A percentile compares a stretch with the other conserved stretches of the same genome.
phyloP scores from a whole-genome alignment of 208 protist species.

The Wallacemonas rigidus region DNA sequence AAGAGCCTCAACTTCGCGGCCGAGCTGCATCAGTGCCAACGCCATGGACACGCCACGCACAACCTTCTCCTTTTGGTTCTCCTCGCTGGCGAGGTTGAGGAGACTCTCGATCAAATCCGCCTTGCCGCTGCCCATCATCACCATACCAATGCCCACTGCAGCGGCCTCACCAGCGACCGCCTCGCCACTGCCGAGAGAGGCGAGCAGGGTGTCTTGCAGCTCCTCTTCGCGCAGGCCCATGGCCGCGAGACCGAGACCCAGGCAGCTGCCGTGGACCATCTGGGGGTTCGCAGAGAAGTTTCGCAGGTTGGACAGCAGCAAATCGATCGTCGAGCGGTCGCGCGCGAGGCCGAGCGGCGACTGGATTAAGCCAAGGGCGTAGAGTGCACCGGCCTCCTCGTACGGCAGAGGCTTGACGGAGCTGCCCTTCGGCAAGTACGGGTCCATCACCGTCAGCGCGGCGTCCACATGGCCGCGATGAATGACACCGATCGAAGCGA shows the following conservation, averaged over 20 bases:
- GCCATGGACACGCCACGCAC: slow-evolving; percentile 97
- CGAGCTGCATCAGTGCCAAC: slow-evolving; percentile 96
- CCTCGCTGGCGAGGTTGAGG: slow-evolving; percentile 90
- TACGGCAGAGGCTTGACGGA: slow-evolving; percentile 82
- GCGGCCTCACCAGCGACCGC: slow-evolving; percentile 98
- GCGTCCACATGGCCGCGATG: slow-evolving; percentile 95
- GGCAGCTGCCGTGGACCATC: slow-evolving; percentile 97
- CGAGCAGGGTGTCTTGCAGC: slow-evolving; percentile 96
- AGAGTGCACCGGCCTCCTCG: slow-evolving; percentile 97
- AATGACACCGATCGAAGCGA: slow-evolving; percentile 97
- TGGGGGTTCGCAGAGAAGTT: slow-evolving; percentile 80
- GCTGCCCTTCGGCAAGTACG: slow-evolving; percentile 90
- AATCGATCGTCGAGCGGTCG: slow-evolving; percentile 75
- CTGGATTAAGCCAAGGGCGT: slow-evolving; percentile 98
- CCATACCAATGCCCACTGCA: slow-evolving; percentile 97
- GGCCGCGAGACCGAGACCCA: slow-evolving; percentile 95
- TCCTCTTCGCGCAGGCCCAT: slow-evolving; percentile 91
- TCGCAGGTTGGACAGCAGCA: slow-evolving; percentile 72
- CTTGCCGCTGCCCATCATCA: slow-evolving; percentile 97
- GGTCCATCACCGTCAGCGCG: slow-evolving; percentile 84
- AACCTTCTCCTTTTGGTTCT: slow-evolving; percentile 99
- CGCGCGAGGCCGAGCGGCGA: slow-evolving; percentile 89
- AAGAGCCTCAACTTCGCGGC: slow-evolving; percentile 95
- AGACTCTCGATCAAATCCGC: slow-evolving; percentile 90
- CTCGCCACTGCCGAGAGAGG: slow-evolving; percentile 93